Conservation (phyloP, 2,329 filamentous ascomycete species). For the Colletotrichum plurivorum region DNA sequence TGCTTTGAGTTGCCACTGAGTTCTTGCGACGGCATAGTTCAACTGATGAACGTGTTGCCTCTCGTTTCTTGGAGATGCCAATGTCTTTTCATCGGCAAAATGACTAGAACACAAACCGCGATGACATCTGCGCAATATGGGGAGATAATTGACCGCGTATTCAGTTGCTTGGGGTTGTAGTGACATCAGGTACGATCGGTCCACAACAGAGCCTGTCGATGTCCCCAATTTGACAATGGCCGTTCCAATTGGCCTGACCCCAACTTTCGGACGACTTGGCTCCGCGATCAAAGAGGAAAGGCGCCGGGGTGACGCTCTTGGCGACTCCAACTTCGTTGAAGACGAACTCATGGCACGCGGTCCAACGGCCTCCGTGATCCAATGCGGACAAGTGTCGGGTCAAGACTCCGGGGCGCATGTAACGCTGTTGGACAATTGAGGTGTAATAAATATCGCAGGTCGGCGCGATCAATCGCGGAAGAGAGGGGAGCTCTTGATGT, state of each 20-base stretch:
- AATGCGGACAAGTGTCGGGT: slow-evolving; percentile 17
- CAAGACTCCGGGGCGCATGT: not conserved
- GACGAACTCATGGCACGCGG: slow-evolving; percentile 26
- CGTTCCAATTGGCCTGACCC: slow-evolving; percentile 24
- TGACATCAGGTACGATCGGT: slow-evolving; percentile 28
- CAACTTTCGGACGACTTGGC: slow-evolving; percentile 20
- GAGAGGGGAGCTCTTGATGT: not conserved
- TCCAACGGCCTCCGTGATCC: slow-evolving; percentile 32
- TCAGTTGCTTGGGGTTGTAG: not conserved
- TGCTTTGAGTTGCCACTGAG: too few relatives aligned
- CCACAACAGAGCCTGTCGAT: not conserved
- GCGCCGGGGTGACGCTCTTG: slow-evolving; percentile 5
- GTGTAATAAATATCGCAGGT: slow-evolving; percentile 27
- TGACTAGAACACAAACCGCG: not conserved
- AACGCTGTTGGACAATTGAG: not conserved
- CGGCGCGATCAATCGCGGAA: not conserved
- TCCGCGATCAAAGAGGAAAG: slow-evolving; percentile 25
- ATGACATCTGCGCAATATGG: not conserved
- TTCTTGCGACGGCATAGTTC: too few relatives aligned
- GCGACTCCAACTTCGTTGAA: slow-evolving; percentile 26
- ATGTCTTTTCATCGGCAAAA: too few relatives aligned
- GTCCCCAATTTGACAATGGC: not conserved
- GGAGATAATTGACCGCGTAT: not conserved
- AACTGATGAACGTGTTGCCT: too few relatives aligned
- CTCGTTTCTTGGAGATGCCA: too few relatives aligned